These are phyloP conservation scores for Tetrapisispora pingtungensis DNA, from an alignment of 805 yeast species.

Conservation along the genomic window DNA sequence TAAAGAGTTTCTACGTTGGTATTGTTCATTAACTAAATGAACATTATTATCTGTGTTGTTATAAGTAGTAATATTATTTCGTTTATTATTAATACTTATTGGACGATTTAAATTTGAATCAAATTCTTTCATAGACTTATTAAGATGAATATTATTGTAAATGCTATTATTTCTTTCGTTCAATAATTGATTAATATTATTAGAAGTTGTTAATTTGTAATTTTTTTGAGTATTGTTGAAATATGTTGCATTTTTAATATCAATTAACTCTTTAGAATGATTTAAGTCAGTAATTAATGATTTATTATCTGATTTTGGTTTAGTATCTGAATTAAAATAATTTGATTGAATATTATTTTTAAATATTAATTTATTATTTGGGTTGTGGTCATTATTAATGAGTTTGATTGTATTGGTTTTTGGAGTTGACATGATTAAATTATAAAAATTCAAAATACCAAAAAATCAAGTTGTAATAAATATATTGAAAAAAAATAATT, in stretches of 20 bases:
- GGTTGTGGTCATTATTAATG: not conserved
- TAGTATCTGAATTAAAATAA: not conserved
- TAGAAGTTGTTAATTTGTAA: conserved; percentile 1
- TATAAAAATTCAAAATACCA: not conserved
- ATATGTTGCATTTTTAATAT: not conserved
- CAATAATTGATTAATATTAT: not conserved
- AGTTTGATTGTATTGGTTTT: not conserved
- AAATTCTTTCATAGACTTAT: not conserved
- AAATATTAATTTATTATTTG: conserved; percentile 1
- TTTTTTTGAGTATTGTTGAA: not conserved
- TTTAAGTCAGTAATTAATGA: not conserved
- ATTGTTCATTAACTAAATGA: not conserved
- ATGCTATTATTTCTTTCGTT: not conserved
- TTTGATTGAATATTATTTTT: conserved; percentile 1
- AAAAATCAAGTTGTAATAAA: no score
- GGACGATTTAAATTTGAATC: not conserved
- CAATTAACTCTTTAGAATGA: not conserved
- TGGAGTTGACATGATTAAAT: not conserved
- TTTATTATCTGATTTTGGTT: not conserved
- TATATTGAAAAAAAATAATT: not conserved
- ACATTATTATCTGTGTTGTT: no score
- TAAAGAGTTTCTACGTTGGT: conserved; percentile 9
- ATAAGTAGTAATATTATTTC: no score
- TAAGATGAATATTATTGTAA: not conserved
- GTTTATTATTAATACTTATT: no score